Evolutionary conservation across 257 asterid genomes (phyloP).

Genomic region (Penstemon barbatus): DNA sequence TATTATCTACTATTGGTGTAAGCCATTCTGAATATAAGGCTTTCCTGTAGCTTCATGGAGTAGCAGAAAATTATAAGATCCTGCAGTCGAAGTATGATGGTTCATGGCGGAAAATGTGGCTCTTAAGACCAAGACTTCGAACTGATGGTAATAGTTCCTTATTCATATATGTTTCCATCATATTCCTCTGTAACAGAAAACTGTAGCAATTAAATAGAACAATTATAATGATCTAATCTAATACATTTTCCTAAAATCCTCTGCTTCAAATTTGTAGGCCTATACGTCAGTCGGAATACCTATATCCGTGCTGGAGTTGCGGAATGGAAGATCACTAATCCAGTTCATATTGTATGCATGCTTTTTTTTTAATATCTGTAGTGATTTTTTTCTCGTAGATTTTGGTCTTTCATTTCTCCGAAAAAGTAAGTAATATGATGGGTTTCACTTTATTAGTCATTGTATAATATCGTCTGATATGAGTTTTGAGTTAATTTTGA

Average conservation of each 20-base stretch:
- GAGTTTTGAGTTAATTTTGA: background rate
- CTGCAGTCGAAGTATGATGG: slow-evolving; percentile 71
- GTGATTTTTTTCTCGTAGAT: slow-evolving; percentile 8
- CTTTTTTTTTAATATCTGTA: slow-evolving; percentile 22
- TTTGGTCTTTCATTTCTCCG: background rate
- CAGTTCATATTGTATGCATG: slow-evolving; percentile 82
- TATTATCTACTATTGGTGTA: background rate
- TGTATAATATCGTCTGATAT: background rate
- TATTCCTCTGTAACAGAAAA: background rate
- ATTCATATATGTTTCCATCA: background rate
- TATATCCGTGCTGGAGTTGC: slow-evolving; percentile 92
- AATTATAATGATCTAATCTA: background rate
- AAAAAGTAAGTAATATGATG: background rate
- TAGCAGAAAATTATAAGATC: slow-evolving; percentile 67
- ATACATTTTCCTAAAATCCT: slow-evolving; percentile 22
- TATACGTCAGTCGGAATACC: slow-evolving; percentile 93
- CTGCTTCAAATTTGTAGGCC: slow-evolving; percentile 49
- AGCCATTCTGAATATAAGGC: slow-evolving; percentile 20
- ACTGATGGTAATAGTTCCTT: slow-evolving; percentile 63
- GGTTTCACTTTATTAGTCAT: background rate
- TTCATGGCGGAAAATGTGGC: slow-evolving; percentile 99
- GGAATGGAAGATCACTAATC: slow-evolving; percentile 87
- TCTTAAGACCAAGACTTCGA: slow-evolving; percentile 87
- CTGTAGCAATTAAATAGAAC: background rate
- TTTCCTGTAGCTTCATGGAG: slow-evolving; percentile 53